Base-by-base conservation (phyloP, 2,329 filamentous ascomycete genomes). In the Acephala macrosclerotiorum region DNA sequence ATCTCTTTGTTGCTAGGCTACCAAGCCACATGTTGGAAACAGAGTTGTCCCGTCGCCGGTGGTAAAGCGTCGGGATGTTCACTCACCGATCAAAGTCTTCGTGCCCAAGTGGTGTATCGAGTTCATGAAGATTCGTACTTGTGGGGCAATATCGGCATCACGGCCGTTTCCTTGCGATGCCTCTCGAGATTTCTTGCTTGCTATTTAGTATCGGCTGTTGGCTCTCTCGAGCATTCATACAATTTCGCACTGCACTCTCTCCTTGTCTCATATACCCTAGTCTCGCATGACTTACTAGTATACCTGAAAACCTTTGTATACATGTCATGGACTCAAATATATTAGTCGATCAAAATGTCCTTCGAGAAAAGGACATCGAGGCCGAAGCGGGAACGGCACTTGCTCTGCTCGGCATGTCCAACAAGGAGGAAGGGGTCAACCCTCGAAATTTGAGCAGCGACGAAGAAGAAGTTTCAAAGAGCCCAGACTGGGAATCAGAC, bases 401-500 rank as follows among this genome's bases (percentile, higher is more conserved):
- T 8, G 47, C 55, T 58, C 26, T 53, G 2, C 57, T 55, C 29
- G 29, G 58, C 47, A 18, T 58, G 12, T 18, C 33, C 22, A 20
- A 51, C 53, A 58, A 51, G 33, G 63, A 65, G 36, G 22, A 55
- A 40, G 20, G 35, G 6, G 8, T 5, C 5, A 11, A 22, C 1
- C 18, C 22, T 9, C 6, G 29, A 2, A 38, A 40, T n/a, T 33
- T 49, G 16, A n/a, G 25, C 40, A 62, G 60, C 20, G 57, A 67
- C 38, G 62, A 69, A 16, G 57, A 42, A 29, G 55, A 20, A 20
- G n/a, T 36, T 7, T 11, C 18, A 11, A 36, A 65, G 16, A 22
- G 4, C 12, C 18, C 42, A 42, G 70, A 71, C 22, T 74, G 71
- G 71, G 70, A 74, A n/a, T 63, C 64, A 3, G 67, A 68, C 51